Evolutionary conservation across 2,329 filamentous ascomycete genomes (phyloP), one percentile per base, ranked within the genome.

Genomic region (Cladosporium phlei): DNA sequence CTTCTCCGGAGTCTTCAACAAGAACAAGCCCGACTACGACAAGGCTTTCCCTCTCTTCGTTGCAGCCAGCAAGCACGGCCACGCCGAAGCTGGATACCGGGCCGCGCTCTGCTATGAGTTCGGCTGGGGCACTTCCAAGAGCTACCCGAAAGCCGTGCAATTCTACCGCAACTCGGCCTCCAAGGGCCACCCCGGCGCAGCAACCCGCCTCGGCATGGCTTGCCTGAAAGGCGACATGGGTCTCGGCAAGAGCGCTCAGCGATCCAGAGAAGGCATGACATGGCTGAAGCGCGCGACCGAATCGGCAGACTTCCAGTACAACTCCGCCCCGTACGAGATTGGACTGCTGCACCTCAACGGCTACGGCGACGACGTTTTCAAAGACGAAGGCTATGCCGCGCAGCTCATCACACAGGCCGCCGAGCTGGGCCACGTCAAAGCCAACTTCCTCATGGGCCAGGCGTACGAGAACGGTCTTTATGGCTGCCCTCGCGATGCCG

Each of bases 71-170:
- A 98, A 97, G 70, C 93, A 96, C 69, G 93, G 93, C 24, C 93
- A 98, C 66, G 89, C 93, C 38, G 93, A 98, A 71, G 93, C 93
- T 47, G 90, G 85, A 27, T 98, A 96, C 68, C 86, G 93, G 46
- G 85, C 91, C 43, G 93, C 86, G 12, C 75, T 98, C 47, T 96
- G 90, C 71, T 97, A 97, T 70, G 93, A 98, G 67, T 97, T 96
- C 67, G 93, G 90, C 52, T 98, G 93, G 93, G 93, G 93, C 30
- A 94, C 85, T 60, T 83, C 88, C 48, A 88, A 88, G 60, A 89
- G 96, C 60, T 85, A 86, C 48, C 81, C 85, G 39, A 96, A 96
- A 69, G 91, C 93, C 33, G 86, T 94, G 1, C 90, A 97, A 64
- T 98, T 93, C 66, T 86, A 95, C 62, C 84, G 91, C 46, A 84